Evolutionary conservation across 2,329 filamentous ascomycete genomes (phyloP), one percentile per base, ranked within the genome.

Genomic region (Cadophora sp.): DNA sequence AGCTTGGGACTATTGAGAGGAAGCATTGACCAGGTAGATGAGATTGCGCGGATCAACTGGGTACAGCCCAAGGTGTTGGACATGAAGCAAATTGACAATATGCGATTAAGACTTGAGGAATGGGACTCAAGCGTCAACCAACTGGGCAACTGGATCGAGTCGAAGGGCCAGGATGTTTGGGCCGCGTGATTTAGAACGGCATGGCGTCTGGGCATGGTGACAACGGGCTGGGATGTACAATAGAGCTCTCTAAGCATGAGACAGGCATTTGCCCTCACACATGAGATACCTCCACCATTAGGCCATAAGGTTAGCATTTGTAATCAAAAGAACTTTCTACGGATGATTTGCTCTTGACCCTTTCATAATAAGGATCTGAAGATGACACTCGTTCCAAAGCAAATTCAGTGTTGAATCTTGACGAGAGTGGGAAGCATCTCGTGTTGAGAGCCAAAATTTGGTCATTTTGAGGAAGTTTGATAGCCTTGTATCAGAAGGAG

Each of bases 21-120:
- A 56, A 96, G 92, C 66, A 98, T 99, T 76, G 96, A 99, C 80
- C 95, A 99, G 83, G 96, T 99, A 37, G 93, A 93, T 59, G 91
- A 94, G 81, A 89, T 98, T 73, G 96, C 96, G 53, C 89, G 94
- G 79, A 97, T 99, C 81, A 95, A 95, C 77, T 99, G 96, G 96
- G 96, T 99, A 68, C 96, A 99, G 83, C 96, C 96, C 26, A 98
- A 98, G 87, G 94, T 99, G 37, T 83, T 99, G 73, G 96, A 98
- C 80, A 93, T 94, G 89, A 90, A 89, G 81, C 96, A 98, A 84
- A 97, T 99, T 75, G 92, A 92, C 76, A 92, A 90, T 77, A 97
- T 99, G 95, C 89, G 93, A 76, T 86, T 89, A 77, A 86, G 96
- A 75, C 82, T 99, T 77, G 90, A 91, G 79, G 95, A 99, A 77